These are phyloP conservation scores for Diaporthe caulivora DNA, from an alignment of 2,329 filamentous ascomycete genomes.

Conservation along the genomic window DNA sequence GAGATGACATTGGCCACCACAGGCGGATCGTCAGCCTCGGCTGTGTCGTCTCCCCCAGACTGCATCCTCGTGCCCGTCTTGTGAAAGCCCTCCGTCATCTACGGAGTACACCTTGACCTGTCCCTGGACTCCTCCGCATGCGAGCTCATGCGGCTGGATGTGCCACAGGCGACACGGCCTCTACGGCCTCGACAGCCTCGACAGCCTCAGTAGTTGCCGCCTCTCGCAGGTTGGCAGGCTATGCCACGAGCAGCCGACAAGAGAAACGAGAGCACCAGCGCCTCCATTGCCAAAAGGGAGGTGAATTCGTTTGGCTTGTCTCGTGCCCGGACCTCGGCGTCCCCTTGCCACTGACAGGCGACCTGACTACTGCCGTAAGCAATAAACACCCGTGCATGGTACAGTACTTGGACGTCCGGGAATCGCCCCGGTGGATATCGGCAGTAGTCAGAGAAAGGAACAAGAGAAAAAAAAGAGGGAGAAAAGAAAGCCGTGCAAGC, in stretches of 20 bases:
- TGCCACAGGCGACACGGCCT: not conserved
- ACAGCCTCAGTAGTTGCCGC: constrained; percentile 7
- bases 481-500: constrained; percentile 18
- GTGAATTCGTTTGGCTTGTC: too few relatives aligned
- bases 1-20: not conserved
- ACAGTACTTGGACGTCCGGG: not conserved
- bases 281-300: constrained; percentile 22
- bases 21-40: constrained; percentile 6
- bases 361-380: constrained; percentile 1
- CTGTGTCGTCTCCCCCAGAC: constrained; percentile 6
- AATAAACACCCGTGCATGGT: not conserved
- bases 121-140: not conserved
- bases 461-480: too few relatives aligned
- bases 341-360: constrained; percentile 19
- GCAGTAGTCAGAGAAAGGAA: not conserved
- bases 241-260: not conserved
- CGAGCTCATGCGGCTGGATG: not conserved
- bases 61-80: constrained; percentile 6
- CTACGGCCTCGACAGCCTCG: too few relatives aligned
- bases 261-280: not conserved
- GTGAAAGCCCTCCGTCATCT: constrained; percentile 2
- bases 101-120: not conserved
- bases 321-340: constrained; percentile 24
- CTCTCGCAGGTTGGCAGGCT: not conserved
- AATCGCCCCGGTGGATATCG: constrained; percentile 20